Percentiles rank a stretch among this genome's conserved stretches.
Evolutionary conservation across 257 asterid genomes (phyloP).

Genomic region (Cynanchum wilfordii): DNA sequence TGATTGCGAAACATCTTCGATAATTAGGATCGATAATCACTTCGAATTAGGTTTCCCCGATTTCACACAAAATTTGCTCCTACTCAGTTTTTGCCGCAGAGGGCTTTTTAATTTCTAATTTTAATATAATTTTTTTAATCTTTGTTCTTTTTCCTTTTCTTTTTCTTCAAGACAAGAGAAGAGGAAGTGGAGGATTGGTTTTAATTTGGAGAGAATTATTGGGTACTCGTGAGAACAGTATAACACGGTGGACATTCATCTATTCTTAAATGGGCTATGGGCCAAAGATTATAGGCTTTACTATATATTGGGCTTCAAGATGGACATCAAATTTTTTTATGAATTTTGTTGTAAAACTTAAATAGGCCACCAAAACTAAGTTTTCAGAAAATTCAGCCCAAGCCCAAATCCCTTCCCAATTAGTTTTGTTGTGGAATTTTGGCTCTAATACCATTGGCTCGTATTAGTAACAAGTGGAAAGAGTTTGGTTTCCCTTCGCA

Average conservation of each 20-base stretch:
- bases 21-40: background rate
- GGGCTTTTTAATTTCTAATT: background rate
- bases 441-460: too few relatives aligned
- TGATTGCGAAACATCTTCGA: constrained; percentile 85
- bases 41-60: background rate
- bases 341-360: too few relatives aligned
- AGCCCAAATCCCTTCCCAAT: background rate
- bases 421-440: too few relatives aligned
- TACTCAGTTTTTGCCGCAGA: background rate
- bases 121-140: background rate
- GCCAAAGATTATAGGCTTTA: background rate
- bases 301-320: background rate
- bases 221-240: background rate
- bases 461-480: too few relatives aligned
- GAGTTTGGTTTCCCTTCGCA: too few relatives aligned
- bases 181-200: background rate
- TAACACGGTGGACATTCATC: background rate
- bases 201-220: background rate
- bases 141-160: constrained; percentile 27
- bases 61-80: background rate
- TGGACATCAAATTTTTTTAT: background rate
- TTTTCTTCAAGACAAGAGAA: constrained; percentile 55
- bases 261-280: background rate
- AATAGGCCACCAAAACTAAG: background rate
- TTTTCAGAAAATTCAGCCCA: background rate